Base-by-base conservation (phyloP, 1,284 basidiomycete genomes). In the Anthracocystis panici-leucophaei region DNA sequence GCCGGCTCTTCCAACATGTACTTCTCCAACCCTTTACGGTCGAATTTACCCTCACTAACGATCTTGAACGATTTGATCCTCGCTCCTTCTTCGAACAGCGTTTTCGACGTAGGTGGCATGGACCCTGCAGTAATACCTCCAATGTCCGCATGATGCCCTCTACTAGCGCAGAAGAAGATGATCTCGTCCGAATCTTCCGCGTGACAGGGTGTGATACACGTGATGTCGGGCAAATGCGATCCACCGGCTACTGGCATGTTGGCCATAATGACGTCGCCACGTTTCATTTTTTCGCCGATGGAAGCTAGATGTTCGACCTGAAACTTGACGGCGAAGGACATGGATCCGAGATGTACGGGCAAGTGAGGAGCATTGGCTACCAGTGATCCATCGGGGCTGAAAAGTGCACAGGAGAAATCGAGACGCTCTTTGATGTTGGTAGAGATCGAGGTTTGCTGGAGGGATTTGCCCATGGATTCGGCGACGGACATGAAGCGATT, bases 11-110 rank as follows among this genome's bases (percentile, higher is more conserved):
- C 91, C 57, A 95, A 87, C 89, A 98, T 92, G 73, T 92, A 89
- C 57, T 91, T 90, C 41, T 91, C 85, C 18, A 98, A 87, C 0
- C 91, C 92, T 42, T 91, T 88, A 65, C 88, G 88, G 82, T 97
- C 91, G 83, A 94, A 97, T 5, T 91, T 86, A 7, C 95, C 95
- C 20, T 89, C 89, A 49, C 90, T 88, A 16, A 99, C 95, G 71
- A 98, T 91, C 87, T 97, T 97, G 89, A 99, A 94, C 80, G 92
- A 93, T 70, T 91, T 89, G 65, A 97, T 93, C 82, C 94, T 90
- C 0, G 95, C 95, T 14, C 95, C 95, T 86, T 99, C 96, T 83
- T 99, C 93, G 75, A 92, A 94, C 53, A 98, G 91, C 65, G 89
- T 93, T 63, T 92, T 92, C 27, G 92, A 93, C 0, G 92, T 95